Evolutionary conservation across 2,329 filamentous ascomycete species (phyloP).

Genomic region (Rhynchosporium graminicola): DNA sequence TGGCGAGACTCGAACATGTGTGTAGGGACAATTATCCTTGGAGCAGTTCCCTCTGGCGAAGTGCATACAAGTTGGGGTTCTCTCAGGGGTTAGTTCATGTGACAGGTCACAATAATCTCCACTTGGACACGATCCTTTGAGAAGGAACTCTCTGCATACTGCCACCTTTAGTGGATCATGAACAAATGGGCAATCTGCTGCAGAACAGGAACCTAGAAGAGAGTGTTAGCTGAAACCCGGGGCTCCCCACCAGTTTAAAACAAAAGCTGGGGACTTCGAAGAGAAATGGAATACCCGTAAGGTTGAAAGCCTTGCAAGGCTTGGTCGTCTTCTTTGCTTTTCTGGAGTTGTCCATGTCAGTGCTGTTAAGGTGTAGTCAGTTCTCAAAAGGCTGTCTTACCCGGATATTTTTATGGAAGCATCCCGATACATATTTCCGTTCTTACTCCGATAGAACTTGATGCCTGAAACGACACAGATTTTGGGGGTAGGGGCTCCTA

Average conservation of each 20-base stretch:
- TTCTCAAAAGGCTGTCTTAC: constrained; percentile 52
- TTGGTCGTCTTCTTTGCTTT: constrained; percentile 68
- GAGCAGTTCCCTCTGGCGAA: constrained; percentile 88
- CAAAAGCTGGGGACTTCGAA: constrained; percentile 2
- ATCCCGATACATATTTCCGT: constrained; percentile 80
- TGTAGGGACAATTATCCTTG: constrained; percentile 82
- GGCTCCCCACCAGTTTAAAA: constrained; percentile 25
- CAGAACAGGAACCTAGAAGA: constrained; percentile 75
- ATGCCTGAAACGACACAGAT: constrained; percentile 72
- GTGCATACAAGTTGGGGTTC: constrained; percentile 85
- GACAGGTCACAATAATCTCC: constrained; percentile 87
- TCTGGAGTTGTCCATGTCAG: constrained; percentile 42
- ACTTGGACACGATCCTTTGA: constrained; percentile 73
- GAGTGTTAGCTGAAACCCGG: constrained; percentile 39
- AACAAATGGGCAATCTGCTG: constrained; percentile 75
- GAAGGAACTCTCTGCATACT: constrained; percentile 84
- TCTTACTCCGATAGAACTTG: constrained; percentile 81
- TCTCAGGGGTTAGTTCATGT: constrained; percentile 79
- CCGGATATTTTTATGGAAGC: constrained; percentile 73
- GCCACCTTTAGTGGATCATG: constrained; percentile 88
- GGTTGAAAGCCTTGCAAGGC: constrained; percentile 71
- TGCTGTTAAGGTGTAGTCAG: constrained; percentile 32
- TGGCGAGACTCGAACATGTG: constrained; percentile 77
- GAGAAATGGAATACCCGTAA: constrained; percentile 60
- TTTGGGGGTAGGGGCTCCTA: constrained; percentile 69